These are phyloP conservation scores for Spongispora temasekensis DNA, from an alignment of 1,284 basidiomycete species.

Conservation along the genomic window DNA sequence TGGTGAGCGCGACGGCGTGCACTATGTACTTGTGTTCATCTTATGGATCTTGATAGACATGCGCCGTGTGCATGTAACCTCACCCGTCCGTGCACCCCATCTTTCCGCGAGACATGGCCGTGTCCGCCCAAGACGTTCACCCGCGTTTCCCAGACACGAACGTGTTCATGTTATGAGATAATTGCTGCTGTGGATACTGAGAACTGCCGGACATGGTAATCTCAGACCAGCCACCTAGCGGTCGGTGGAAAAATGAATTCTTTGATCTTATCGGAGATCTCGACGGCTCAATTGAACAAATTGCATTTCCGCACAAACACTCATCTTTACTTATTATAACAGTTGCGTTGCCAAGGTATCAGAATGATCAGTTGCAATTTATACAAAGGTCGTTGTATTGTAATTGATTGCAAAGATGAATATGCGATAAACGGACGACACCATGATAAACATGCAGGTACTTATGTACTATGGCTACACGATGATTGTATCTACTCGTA, in stretches of 20 bases:
- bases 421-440: conserved; percentile 4
- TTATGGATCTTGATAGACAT: background rate
- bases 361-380: too few relatives aligned
- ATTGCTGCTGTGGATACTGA: conserved; percentile 2
- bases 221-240: too few relatives aligned
- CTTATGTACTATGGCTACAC: conserved; percentile 16
- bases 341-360: too few relatives aligned
- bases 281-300: too few relatives aligned
- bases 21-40: too few relatives aligned
- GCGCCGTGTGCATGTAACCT: conserved; percentile 11
- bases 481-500: background rate
- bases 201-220: too few relatives aligned
- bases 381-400: too few relatives aligned
- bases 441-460: background rate
- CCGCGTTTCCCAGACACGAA: conserved; percentile 13
- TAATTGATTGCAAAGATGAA: too few relatives aligned
- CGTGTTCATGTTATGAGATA: conserved; percentile 12
- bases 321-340: too few relatives aligned
- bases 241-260: too few relatives aligned
- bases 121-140: conserved; percentile 5
- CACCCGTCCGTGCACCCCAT: conserved; percentile 6
- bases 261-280: too few relatives aligned
- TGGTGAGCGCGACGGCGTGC: conserved; percentile 1
- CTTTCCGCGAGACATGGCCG: conserved; percentile 2
- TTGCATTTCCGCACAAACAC: too few relatives aligned